phyloP scores from a whole-genome alignment of 495 filamentous ascomycete species.

The Rhizodiscina lignyota region DNA sequence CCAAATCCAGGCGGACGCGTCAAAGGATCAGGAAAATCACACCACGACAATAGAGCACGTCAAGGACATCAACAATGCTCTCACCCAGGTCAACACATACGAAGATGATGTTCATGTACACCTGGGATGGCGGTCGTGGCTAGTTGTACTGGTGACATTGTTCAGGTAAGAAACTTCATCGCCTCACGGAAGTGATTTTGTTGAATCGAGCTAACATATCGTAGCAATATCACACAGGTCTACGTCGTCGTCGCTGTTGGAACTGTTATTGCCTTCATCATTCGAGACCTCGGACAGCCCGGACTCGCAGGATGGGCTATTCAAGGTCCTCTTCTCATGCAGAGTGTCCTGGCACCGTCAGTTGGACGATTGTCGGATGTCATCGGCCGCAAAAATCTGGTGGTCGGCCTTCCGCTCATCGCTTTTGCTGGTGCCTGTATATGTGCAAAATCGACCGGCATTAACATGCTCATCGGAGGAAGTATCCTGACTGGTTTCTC shows the following conservation, averaged over 20 bases:
- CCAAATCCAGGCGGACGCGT: too few species aligned
- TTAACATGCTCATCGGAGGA: conserved; percentile 35
- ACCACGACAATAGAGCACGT: too few species aligned
- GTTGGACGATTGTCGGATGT: conserved; percentile 36
- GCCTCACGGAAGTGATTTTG: too few species aligned
- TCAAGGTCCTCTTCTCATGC: conserved; percentile 28
- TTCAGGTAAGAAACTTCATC: too few species aligned
- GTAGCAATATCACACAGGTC: conserved; percentile 28
- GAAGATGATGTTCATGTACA: too few species aligned
- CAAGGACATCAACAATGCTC: too few species aligned
- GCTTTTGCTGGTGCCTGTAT: conserved; percentile 35
- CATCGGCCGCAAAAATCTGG: conserved; percentile 32
- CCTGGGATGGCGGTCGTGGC: too few species aligned
- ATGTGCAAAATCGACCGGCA: conserved; percentile 31
- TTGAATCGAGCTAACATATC: too few species aligned
- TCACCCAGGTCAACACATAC: too few species aligned
- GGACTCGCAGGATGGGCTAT: conserved; percentile 37
- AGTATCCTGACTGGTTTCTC: conserved; percentile 34
- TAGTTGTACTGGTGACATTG: too few species aligned
- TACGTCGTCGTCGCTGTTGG: conserved; percentile 40
- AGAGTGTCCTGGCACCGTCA: conserved; percentile 32
- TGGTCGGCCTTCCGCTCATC: conserved; percentile 28
- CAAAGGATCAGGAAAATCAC: too few species aligned
- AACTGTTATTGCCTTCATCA: conserved; percentile 36
- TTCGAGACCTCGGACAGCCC: conserved; percentile 32